Evolutionary conservation across 306 rosid species (phyloP).

Genomic region (Quercus bicolor): DNA sequence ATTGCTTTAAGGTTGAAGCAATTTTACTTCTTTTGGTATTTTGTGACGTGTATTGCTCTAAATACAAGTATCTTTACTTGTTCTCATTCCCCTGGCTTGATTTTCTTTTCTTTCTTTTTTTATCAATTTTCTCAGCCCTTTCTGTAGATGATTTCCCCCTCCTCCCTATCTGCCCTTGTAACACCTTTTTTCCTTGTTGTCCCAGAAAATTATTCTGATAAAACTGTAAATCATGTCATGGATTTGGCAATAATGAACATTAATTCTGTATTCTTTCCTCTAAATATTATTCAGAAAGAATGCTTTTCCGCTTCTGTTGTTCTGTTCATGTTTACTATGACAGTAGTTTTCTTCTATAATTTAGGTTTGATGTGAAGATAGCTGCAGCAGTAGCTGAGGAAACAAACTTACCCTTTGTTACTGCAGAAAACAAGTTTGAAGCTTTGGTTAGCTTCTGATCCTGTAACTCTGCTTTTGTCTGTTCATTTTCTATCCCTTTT

Average conservation of each 20-base stretch:
- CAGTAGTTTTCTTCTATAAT: constrained; percentile 15
- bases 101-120: background rate
- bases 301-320: background rate
- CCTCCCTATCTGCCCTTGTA: too few species aligned
- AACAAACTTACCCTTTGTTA: constrained; percentile 80
- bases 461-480: background rate
- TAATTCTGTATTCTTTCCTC: background rate
- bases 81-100: constrained; percentile 9
- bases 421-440: constrained; percentile 98
- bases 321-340: constrained; percentile 7
- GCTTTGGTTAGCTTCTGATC: constrained; percentile 76
- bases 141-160: background rate
- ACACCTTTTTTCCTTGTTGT: background rate
- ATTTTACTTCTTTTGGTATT: constrained; percentile 11
- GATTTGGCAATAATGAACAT: background rate
- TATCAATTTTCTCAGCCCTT: background rate
- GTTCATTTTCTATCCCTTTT: background rate
- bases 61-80: background rate
- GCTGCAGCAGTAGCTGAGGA: constrained; percentile 94
- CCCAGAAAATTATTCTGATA: background rate
- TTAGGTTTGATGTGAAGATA: constrained; percentile 90
- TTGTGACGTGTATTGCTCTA: constrained; percentile 1
- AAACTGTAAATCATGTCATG: background rate
- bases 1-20: constrained; percentile 15
- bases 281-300: background rate